phyloP scores from a whole-genome alignment of 1,139 yeast genomes.

The Suhomyces coccinellae region DNA sequence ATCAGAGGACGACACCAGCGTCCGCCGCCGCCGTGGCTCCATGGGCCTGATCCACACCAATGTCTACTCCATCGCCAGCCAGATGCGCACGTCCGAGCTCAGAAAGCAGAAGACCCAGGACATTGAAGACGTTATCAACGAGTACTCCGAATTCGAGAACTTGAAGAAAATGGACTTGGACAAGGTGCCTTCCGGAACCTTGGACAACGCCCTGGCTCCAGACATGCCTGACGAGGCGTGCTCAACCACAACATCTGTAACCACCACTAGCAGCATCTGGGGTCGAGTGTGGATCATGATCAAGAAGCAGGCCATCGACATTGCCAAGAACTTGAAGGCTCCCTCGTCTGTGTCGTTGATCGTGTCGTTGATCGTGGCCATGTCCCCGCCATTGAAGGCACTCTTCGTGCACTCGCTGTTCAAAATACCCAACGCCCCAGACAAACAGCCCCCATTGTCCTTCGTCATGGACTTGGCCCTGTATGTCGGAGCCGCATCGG shows the following conservation, averaged over 20 bases:
- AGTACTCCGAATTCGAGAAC: slow-evolving; percentile 52
- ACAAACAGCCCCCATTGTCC: slow-evolving; percentile 75
- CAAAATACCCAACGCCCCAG: slow-evolving; percentile 69
- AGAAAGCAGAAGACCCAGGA: slow-evolving; percentile 52
- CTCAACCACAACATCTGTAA: background rate
- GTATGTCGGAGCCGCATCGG: slow-evolving; percentile 84
- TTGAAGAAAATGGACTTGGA: slow-evolving; percentile 22
- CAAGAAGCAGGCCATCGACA: slow-evolving; percentile 1
- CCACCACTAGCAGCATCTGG: background rate
- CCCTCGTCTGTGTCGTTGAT: slow-evolving; percentile 72
- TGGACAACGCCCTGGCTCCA: slow-evolving; percentile 15
- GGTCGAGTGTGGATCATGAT: background rate
- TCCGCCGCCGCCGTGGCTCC: slow-evolving; percentile 7
- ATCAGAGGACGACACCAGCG: slow-evolving; percentile 2
- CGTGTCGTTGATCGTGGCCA: slow-evolving; percentile 61
- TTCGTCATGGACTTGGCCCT: slow-evolving; percentile 77
- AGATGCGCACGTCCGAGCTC: slow-evolving; percentile 35
- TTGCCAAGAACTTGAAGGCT: slow-evolving; percentile 56
- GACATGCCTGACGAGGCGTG: slow-evolving; percentile 11
- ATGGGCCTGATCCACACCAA: slow-evolving; percentile 14
- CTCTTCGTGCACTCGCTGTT: slow-evolving; percentile 54
- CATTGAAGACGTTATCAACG: slow-evolving; percentile 57
- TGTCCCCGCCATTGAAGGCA: slow-evolving; percentile 86
- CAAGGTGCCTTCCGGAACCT: slow-evolving; percentile 12
- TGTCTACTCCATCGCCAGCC: slow-evolving; percentile 18